Base-by-base conservation (phyloP, 1,284 basidiomycete genomes). In the Tylopilus orsonianus region DNA sequence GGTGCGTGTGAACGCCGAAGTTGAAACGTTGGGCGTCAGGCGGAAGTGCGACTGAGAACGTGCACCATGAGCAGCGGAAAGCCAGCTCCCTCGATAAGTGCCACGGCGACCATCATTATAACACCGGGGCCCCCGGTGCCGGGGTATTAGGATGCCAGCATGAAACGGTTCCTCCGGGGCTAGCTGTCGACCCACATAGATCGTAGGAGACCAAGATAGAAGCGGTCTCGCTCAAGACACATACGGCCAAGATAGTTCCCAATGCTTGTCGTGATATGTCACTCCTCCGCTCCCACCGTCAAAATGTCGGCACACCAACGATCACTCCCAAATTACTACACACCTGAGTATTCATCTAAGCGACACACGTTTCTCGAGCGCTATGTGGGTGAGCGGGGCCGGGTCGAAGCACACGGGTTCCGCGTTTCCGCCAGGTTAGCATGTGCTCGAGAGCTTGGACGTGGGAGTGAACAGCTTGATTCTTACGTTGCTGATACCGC, bases 81-180 rank as follows among this genome's bases (percentile, higher is more conserved):
- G 23, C 20, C 34, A 52, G 24, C 18, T 22, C 26, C 35, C 8
- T 6, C 38, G 24, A 29, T 36, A 30, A 33, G 44, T 51, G 33
- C 35, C 47, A 49, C 49, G 48, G 48, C 41, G 50, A 36, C 57
- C 38, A 36, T 50, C 46, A 20, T 24, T 42, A 45, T 45, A 38
- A 50, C 35, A 38, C 55, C 59, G 49, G 44, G 22, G 9, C 19
- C 13, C 5, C 58, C 57, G 49, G 59, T 24, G 33, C 59, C 55
- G 62, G 49, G 10, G 36, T 22, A 41, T 34, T 51, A 56, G 62
- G 34, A 59, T 19, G 39, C 32, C 36, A 47, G 36, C 45, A 44
- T 41, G 48, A 50, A 50, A 55, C 16, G 50, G 43, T 49, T 43
- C 24, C 35, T 46, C 45, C 43, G 41, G 52, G 32, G 20, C 32